phyloP scores from a whole-genome alignment of 2,329 filamentous ascomycete species.

The Fusarium austroafricanum region DNA sequence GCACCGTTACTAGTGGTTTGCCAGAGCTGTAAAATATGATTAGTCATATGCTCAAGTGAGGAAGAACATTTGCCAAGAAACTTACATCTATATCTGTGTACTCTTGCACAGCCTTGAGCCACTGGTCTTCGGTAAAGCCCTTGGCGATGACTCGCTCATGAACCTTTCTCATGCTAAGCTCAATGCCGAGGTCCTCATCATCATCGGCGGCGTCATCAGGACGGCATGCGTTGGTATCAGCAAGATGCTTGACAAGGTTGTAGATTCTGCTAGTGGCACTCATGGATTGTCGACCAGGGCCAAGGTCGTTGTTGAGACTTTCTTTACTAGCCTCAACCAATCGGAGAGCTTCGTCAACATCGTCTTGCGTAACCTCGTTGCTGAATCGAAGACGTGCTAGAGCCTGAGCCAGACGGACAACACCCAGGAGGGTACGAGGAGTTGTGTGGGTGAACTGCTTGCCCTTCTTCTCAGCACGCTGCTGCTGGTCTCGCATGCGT shows the following conservation, averaged over 20 bases:
- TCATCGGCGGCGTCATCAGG: conserved; percentile 71
- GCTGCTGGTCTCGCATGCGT: conserved; percentile 90
- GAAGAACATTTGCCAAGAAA: conserved; percentile 47
- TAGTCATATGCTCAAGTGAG: conserved; percentile 48
- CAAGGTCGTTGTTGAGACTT: conserved; percentile 80
- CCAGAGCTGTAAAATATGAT: conserved; percentile 71
- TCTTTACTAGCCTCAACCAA: conserved; percentile 95
- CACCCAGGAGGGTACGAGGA: conserved; percentile 90
- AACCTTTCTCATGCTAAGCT: conserved; percentile 88
- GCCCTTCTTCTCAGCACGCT: conserved; percentile 88
- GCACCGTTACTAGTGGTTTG: conserved; percentile 79
- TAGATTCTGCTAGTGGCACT: conserved; percentile 93
- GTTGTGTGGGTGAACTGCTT: conserved; percentile 95
- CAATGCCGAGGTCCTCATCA: conserved; percentile 65
- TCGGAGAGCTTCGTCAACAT: conserved; percentile 94
- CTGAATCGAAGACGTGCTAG: conserved; percentile 92
- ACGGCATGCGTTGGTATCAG: conserved; percentile 86
- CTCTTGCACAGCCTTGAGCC: conserved; percentile 86
- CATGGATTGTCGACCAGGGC: conserved; percentile 70
- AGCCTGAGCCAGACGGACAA: conserved; percentile 93
- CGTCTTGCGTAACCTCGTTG: conserved; percentile 84
- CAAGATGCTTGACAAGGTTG: conserved; percentile 89
- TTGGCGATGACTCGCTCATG: conserved; percentile 93
- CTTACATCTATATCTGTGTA: conserved; percentile 91
- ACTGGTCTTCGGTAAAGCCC: conserved; percentile 96